A percentile compares a stretch with the other conserved stretches of the same genome.
These are phyloP conservation scores for Dendrobium catenatum DNA, from an alignment of 106 monocot species.

Conservation along the genomic window DNA sequence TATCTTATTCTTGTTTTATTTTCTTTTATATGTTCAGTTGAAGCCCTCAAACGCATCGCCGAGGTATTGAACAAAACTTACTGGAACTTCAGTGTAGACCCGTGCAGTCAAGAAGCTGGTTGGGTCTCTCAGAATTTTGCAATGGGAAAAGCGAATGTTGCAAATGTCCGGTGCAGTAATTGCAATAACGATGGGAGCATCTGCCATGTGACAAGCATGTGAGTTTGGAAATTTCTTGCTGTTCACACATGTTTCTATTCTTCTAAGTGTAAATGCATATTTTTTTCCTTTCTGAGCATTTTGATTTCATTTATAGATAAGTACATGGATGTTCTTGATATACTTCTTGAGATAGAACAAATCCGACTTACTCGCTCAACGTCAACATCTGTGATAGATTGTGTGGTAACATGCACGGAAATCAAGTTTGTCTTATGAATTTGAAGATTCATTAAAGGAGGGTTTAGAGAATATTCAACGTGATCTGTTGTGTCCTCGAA, in stretches of 20 bases:
- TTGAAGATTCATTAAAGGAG: background rate
- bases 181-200: background rate
- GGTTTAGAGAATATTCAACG: background rate
- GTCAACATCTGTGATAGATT: too few relatives aligned
- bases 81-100: slow-evolving; percentile 68
- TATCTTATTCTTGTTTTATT: background rate
- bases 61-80: slow-evolving; percentile 28
- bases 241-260: background rate
- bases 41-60: slow-evolving; percentile 32
- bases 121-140: slow-evolving; percentile 24
- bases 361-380: too few relatives aligned
- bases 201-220: slow-evolving; percentile 16
- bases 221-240: background rate
- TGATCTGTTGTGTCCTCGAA: background rate
- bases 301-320: background rate
- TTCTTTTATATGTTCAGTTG: slow-evolving; percentile 24
- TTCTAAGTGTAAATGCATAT: background rate
- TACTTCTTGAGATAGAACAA: too few relatives aligned
- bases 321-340: background rate
- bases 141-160: slow-evolving; percentile 24
- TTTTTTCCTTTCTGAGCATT: background rate
- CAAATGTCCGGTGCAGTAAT: slow-evolving; percentile 25
- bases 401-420: too few relatives aligned
- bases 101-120: slow-evolving; percentile 34
- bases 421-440: too few relatives aligned